These are phyloP conservation scores for Globisporangium camurandrum DNA, from an alignment of 352 stramenopile genomes.

Conservation along the genomic window DNA sequence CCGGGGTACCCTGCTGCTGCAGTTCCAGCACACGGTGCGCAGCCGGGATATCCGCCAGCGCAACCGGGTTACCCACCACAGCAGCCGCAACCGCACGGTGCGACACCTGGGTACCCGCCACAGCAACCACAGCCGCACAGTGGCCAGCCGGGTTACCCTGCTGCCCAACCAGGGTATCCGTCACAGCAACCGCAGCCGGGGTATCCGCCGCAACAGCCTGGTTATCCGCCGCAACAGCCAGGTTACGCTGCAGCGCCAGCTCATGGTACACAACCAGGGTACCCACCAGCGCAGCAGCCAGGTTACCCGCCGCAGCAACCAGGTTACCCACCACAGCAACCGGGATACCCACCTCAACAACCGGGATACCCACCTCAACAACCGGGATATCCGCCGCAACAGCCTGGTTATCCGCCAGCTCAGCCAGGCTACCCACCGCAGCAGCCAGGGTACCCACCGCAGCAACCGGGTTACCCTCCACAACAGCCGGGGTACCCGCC, in stretches of 20 bases:
- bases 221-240: constrained; percentile 17
- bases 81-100: neutral
- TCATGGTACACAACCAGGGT: constrained; percentile 15
- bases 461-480: constrained; percentile 8
- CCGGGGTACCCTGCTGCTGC: constrained; percentile 7
- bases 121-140: neutral
- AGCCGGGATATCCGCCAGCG: constrained; percentile 17
- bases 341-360: neutral
- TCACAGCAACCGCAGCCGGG: constrained; percentile 10
- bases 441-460: constrained; percentile 16
- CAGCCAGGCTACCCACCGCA: constrained; percentile 15
- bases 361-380: constrained; percentile 19
- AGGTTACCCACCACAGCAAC: constrained; percentile 18
- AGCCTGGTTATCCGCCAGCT: constrained; percentile 19
- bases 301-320: constrained; percentile 16
- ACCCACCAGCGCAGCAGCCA: constrained; percentile 18
- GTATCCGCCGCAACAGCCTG: constrained; percentile 7
- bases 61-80: constrained; percentile 14
- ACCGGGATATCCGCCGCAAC: constrained; percentile 13
- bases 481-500: constrained; percentile 16
- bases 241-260: constrained; percentile 20
- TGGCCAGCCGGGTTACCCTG: neutral
- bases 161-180: constrained; percentile 11
- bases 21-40: constrained; percentile 6
- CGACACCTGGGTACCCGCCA: neutral